Conservation (phyloP, 345 rosid species). For the Bretschneidera sinensis region DNA sequence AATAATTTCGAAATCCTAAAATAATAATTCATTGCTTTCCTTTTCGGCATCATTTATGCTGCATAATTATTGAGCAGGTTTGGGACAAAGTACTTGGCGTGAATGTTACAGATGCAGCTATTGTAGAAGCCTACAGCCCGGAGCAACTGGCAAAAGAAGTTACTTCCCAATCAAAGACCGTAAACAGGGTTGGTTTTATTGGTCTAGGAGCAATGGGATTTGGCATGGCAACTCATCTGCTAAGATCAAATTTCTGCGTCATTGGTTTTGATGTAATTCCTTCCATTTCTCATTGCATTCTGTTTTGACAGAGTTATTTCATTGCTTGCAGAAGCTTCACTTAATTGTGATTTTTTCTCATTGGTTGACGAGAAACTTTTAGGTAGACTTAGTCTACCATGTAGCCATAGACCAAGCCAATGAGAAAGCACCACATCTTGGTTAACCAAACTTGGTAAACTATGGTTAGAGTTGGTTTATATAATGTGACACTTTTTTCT, state of each 20-base stretch:
- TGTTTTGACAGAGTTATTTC: slow-evolving; percentile 2
- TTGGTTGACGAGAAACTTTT: too few relatives aligned
- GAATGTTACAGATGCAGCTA: slow-evolving; percentile 56
- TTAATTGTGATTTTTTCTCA: background rate
- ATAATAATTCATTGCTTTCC: too few relatives aligned
- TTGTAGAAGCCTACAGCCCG: slow-evolving; percentile 58
- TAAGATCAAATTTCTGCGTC: slow-evolving; percentile 61
- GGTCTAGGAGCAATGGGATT: slow-evolving; percentile 99
- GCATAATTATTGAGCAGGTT: slow-evolving; percentile 33
- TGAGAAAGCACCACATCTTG: too few relatives aligned
- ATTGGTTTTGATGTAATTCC: slow-evolving; percentile 82
- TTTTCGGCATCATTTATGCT: background rate
- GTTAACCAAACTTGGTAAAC: too few relatives aligned
- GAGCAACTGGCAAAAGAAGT: slow-evolving; percentile 63
- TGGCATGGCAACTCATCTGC: slow-evolving; percentile 88
- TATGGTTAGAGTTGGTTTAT: too few relatives aligned
- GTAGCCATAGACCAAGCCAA: too few relatives aligned
- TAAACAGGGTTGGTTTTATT: slow-evolving; percentile 70
- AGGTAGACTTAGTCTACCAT: too few relatives aligned
- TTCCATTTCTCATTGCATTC: background rate
- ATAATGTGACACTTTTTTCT: too few relatives aligned
- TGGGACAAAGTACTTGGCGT: slow-evolving; percentile 69
- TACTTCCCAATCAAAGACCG: slow-evolving; percentile 45
- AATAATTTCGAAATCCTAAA: too few relatives aligned
- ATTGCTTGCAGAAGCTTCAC: too few relatives aligned